Evolutionary conservation across 768 basidiomycete genomes (phyloP), one percentile per base, ranked within the genome.

Genomic region (Tylopilus sp.): DNA sequence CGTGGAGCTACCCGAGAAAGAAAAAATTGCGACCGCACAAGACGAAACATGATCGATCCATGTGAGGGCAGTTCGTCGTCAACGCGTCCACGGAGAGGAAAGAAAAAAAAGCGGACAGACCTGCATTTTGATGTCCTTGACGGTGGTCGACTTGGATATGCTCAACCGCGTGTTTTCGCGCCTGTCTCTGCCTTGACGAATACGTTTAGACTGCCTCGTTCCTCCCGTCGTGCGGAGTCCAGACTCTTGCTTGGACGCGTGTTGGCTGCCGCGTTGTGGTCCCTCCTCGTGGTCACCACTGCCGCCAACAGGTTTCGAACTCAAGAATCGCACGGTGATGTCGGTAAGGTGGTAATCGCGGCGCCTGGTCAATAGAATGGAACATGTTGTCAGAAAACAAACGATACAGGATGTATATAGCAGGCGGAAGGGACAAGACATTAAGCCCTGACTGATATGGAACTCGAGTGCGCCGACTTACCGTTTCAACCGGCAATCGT

Each of bases 61-160:
- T 48, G 21, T 15, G 44, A 8, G n/a, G n/a, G n/a, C n/a, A n/a
- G n/a, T n/a, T n/a, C n/a, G n/a, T 28, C 28, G 28, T 28, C 28
- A 28, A 28, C 28, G 28, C 6, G 35, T 8, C 17, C 13, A 44
- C 13, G 17, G 20, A 30, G 26, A 28, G 28, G 3, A 17, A 9
- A 2, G 11, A 6, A 2, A 15, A 11, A 21, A 21, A 17, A 3
- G 26, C 21, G 13, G 26, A 67, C 80, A 52, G 51, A 89, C 86
- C 75, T 80, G 75, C 48, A 88, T 62, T 67, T 91, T 91, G 59
- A 92, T 80, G 15, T 91, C 88, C 65, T 85, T 90, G 45, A 93
- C 77, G 0, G 85, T 83, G 55, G 80, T 89, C 26, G 69, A 63
- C 65, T 88, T 91, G 40, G 73, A 71, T 40, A 92, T 76, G 11